Evolutionary conservation across 768 basidiomycete genomes (phyloP).

Genomic region (Amanita pseudoporphyria): DNA sequence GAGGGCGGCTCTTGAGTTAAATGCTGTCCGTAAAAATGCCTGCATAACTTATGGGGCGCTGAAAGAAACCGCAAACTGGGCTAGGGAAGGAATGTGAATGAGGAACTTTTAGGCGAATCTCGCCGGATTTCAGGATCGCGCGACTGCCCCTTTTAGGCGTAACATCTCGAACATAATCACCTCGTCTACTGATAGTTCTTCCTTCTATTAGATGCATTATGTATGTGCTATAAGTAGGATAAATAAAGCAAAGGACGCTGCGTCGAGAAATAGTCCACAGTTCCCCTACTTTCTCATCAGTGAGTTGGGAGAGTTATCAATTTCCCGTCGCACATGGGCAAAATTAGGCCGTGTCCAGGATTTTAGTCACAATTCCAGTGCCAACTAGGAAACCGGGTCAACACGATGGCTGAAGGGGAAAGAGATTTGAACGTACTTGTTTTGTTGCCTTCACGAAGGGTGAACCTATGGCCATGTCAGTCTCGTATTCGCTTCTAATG

Average conservation of each 20-base stretch:
- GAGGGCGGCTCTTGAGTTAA: background rate
- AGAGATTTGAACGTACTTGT: slow-evolving; percentile 52
- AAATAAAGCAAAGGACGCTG: background rate
- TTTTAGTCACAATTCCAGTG: slow-evolving; percentile 89
- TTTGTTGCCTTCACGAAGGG: slow-evolving; percentile 89
- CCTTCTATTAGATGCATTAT: background rate
- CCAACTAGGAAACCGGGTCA: slow-evolving; percentile 46
- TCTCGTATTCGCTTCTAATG: slow-evolving; percentile 4
- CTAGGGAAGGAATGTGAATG: slow-evolving; percentile 32
- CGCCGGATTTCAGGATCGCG: background rate
- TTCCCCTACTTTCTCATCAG: background rate
- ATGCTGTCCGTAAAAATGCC: background rate
- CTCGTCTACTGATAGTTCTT: background rate
- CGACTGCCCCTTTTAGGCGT: slow-evolving; percentile 13
- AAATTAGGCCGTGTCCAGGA: slow-evolving; percentile 33
- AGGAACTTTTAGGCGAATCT: background rate
- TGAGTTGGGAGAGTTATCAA: background rate
- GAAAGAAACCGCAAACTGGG: slow-evolving; percentile 17
- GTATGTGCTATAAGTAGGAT: background rate
- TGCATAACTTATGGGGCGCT: slow-evolving; percentile 5
- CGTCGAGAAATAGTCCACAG: background rate
- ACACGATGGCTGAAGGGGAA: background rate
- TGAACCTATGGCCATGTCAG: slow-evolving; percentile 42
- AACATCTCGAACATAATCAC: background rate
- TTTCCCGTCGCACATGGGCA: background rate